A percentile compares a stretch with the other conserved stretches of the same genome.
Evolutionary conservation across 2,329 filamentous ascomycete species (phyloP).

Genomic region (Talaromyces sp.): DNA sequence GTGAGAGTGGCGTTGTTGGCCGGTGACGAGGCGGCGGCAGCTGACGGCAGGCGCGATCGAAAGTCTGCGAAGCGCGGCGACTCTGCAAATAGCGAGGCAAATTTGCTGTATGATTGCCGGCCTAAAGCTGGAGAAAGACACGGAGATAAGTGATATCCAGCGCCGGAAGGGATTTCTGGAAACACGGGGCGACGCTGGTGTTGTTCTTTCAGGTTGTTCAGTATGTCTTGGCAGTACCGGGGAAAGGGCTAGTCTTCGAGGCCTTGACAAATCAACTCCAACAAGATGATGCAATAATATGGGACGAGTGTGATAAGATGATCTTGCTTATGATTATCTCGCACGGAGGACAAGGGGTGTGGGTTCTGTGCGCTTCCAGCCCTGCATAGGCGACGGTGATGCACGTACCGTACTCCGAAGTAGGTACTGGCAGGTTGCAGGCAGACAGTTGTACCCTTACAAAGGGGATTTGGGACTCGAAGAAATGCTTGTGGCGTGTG

Average conservation of each 20-base stretch:
- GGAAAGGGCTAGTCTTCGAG: background rate
- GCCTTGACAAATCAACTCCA: background rate
- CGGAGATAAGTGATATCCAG: background rate
- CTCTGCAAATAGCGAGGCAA: background rate
- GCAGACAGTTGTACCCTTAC: background rate
- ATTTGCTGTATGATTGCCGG: background rate
- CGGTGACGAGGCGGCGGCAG: background rate
- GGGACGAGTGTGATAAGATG: background rate
- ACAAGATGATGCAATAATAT: background rate
- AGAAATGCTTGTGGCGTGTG: background rate
- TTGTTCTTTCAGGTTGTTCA: background rate
- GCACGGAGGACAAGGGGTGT: background rate
- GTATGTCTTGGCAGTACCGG: background rate
- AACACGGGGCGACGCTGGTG: background rate
- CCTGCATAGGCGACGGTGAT: background rate
- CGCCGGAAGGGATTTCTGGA: background rate
- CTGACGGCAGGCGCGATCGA: background rate
- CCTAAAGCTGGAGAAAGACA: background rate
- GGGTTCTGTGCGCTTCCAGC: background rate
- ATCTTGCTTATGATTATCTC: background rate
- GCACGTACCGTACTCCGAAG: background rate
- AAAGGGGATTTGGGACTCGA: background rate
- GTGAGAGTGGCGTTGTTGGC: background rate
- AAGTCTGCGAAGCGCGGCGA: background rate
- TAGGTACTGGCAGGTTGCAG: background rate